Percentiles rank a stretch among this genome's conserved stretches.
phyloP scores from a whole-genome alignment of 805 yeast species.

The Zygosaccharomyces kombuchaensis region DNA sequence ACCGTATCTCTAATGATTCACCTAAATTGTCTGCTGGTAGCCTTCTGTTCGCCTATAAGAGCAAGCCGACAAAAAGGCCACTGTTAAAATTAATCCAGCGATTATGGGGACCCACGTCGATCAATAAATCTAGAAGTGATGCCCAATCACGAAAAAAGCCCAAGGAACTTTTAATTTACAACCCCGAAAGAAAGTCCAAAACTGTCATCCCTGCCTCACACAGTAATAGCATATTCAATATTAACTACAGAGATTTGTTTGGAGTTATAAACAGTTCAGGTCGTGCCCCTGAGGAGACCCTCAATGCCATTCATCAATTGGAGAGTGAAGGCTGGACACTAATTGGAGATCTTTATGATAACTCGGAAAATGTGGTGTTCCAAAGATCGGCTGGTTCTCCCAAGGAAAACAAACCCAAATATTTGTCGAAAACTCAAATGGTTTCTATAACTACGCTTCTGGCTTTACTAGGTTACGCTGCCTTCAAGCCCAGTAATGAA shows the following conservation, averaged over 20 bases:
- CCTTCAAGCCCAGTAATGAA: neutral
- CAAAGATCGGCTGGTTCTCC: slow-evolving; percentile 10
- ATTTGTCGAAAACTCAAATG: neutral
- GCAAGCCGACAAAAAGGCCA: neutral
- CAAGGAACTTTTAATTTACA: slow-evolving; percentile 15
- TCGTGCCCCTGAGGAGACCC: slow-evolving; percentile 25
- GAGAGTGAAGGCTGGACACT: slow-evolving; percentile 28
- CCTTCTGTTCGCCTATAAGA: slow-evolving; percentile 15
- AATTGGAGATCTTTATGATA: slow-evolving; percentile 24
- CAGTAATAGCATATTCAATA: slow-evolving; percentile 17
- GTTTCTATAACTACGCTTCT: neutral
- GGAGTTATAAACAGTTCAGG: slow-evolving; percentile 25
- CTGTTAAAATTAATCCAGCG: neutral
- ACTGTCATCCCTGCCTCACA: slow-evolving; percentile 9
- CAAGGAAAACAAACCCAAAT: neutral
- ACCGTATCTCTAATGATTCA: slow-evolving; percentile 5
- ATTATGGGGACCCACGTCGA: neutral
- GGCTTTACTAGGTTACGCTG: slow-evolving; percentile 1
- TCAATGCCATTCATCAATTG: slow-evolving; percentile 18
- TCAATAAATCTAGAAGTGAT: neutral
- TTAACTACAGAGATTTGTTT: slow-evolving; percentile 25
- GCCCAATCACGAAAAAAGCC: neutral
- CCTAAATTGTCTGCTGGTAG: slow-evolving; percentile 17
- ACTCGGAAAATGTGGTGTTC: slow-evolving; percentile 21
- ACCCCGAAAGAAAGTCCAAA: slow-evolving; percentile 13